A percentile compares a stretch with the other conserved stretches of the same genome.
Evolutionary conservation across 2,329 filamentous ascomycete species (phyloP).

Genomic region (Sporothrix inflata): DNA sequence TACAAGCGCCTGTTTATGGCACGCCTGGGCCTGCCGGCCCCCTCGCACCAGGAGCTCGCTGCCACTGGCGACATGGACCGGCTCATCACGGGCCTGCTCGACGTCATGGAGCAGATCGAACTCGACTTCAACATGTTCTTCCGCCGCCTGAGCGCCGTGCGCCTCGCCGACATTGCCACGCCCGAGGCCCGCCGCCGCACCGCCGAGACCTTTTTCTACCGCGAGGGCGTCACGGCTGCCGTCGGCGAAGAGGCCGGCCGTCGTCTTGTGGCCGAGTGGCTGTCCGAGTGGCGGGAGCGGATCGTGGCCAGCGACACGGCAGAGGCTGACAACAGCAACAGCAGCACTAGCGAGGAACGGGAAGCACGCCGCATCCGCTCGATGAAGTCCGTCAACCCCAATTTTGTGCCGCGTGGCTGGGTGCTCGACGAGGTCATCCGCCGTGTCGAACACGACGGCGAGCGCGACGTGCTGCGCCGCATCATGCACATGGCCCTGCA

Average conservation of each 20-base stretch:
- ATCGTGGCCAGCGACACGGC: constrained; percentile 64
- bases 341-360: not conserved
- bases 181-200: constrained; percentile 65
- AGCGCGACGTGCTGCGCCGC: constrained; percentile 75
- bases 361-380: constrained; percentile 55
- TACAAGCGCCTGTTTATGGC: constrained; percentile 84
- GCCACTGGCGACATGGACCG: constrained; percentile 76
- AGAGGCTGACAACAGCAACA: constrained; percentile 53
- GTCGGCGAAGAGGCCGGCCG: constrained; percentile 64
- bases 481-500: constrained; percentile 82
- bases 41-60: constrained; percentile 45
- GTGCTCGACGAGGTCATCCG: constrained; percentile 91
- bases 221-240: constrained; percentile 64
- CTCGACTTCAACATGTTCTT: constrained; percentile 97
- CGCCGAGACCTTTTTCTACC: constrained; percentile 78
- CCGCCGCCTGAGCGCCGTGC: constrained; percentile 71
- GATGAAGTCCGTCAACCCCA: constrained; percentile 91
- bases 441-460: constrained; percentile 80
- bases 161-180: constrained; percentile 64
- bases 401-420: constrained; percentile 89
- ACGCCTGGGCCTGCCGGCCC: constrained; percentile 67
- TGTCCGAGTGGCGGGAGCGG: constrained; percentile 75
- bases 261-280: constrained; percentile 73
- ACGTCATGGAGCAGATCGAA: constrained; percentile 78
- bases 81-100: constrained; percentile 80